Evolutionary conservation across 345 rosid species (phyloP).

Genomic region (Psidium guajava): DNA sequence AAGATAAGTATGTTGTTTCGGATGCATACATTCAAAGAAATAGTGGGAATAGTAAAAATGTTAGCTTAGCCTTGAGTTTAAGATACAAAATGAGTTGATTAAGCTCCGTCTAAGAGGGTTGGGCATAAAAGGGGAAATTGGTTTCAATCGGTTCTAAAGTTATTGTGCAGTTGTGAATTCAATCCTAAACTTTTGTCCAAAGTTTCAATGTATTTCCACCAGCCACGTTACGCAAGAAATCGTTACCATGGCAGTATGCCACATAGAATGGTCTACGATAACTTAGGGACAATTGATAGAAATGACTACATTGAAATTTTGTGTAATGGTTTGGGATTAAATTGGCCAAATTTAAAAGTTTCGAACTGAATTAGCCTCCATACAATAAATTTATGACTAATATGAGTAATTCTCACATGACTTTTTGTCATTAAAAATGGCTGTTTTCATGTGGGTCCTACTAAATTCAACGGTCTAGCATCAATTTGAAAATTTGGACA

Average conservation of each 20-base stretch:
- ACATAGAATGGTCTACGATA: rapidly evolving
- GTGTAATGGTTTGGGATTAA: rapidly evolving
- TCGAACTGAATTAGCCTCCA: background rate
- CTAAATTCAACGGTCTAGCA: background rate
- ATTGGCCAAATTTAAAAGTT: background rate
- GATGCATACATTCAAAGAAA: no score
- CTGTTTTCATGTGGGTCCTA: background rate
- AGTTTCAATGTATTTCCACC: background rate
- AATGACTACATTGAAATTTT: no score
- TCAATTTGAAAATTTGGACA: no score
- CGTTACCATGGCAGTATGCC: background rate
- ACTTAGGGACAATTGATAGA: background rate
- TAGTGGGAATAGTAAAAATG: background rate
- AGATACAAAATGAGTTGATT: background rate
- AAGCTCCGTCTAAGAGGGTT: background rate
- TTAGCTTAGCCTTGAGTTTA: background rate
- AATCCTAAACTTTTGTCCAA: rapidly evolving
- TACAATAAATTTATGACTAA: background rate
- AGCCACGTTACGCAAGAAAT: background rate
- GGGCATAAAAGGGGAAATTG: background rate
- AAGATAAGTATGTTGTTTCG: no score
- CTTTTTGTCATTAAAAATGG: background rate
- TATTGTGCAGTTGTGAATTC: background rate
- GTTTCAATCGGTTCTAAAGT: background rate
- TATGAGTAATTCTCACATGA: background rate